These are phyloP conservation scores for Raddia guianensis DNA, from an alignment of 176 grass and related monocot genomes.

Conservation along the genomic window DNA sequence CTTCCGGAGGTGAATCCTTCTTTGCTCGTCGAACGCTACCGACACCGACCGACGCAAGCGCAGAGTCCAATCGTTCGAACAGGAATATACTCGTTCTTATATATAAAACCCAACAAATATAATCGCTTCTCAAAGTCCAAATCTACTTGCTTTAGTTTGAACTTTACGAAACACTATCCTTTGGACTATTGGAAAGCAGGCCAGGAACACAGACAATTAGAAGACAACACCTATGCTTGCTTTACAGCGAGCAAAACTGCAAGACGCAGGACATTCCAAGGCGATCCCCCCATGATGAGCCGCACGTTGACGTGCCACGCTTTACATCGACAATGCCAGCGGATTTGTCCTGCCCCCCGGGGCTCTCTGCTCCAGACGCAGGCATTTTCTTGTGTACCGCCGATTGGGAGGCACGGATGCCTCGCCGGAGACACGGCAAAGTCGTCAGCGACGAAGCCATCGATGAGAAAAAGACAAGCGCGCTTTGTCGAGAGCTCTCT, in stretches of 20 bases:
- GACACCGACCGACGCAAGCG: neutral
- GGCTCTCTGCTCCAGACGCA: neutral
- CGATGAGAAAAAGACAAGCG: conserved; percentile 6
- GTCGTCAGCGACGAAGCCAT: neutral
- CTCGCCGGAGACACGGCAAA: conserved; percentile 23
- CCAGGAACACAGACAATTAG: neutral
- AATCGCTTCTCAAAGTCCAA: neutral
- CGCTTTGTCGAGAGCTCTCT: conserved; percentile 30
- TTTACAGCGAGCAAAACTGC: neutral
- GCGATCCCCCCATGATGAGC: conserved; percentile 7
- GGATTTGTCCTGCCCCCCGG: conserved; percentile 5
- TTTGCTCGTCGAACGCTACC: neutral
- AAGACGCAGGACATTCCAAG: conserved; percentile 31
- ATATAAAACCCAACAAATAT: neutral
- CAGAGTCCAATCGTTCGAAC: neutral
- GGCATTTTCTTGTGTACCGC: conserved; percentile 21
- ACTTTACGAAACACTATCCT: too few relatives aligned
- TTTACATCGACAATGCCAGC: conserved; percentile 40
- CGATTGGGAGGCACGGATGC: conserved; percentile 36
- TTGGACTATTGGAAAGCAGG: neutral
- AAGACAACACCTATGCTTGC: neutral
- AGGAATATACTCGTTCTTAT: neutral
- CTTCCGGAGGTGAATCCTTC: neutral
- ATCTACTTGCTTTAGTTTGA: neutral
- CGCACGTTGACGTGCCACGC: conserved; percentile 1